These are phyloP conservation scores for Coemansia sp. DNA, from an alignment of 371 early-diverging fungal species.

Conservation along the genomic window DNA sequence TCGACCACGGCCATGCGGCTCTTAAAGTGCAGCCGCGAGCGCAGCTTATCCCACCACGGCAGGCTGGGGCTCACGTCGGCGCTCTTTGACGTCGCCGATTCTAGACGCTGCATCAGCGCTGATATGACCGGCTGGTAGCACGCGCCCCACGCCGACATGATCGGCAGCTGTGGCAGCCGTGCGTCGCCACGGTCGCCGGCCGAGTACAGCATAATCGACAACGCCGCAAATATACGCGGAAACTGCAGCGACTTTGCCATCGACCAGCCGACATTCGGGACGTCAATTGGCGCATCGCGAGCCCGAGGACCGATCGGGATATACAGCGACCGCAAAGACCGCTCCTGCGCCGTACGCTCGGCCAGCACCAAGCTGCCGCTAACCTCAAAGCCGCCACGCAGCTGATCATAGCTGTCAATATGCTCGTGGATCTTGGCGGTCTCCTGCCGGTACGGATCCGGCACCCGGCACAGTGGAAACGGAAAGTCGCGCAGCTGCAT, in stretches of 20 bases:
- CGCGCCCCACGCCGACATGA: conserved; percentile 51
- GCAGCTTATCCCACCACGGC: conserved; percentile 56
- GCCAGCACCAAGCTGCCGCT: conserved; percentile 51
- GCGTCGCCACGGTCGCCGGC: conserved; percentile 4
- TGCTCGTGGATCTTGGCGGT: neutral
- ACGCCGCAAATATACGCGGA: conserved; percentile 44
- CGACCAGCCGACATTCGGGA: conserved; percentile 43
- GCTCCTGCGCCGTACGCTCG: conserved; percentile 46
- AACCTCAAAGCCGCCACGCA: conserved; percentile 47
- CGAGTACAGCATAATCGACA: conserved; percentile 43
- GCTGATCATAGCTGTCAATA: conserved; percentile 33
- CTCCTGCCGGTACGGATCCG: conserved; percentile 46
- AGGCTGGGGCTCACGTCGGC: conserved; percentile 51
- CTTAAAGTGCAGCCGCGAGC: conserved; percentile 46
- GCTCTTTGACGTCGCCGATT: conserved; percentile 47
- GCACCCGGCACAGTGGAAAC: conserved; percentile 51
- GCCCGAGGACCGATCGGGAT: conserved; percentile 47
- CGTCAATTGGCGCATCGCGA: conserved; percentile 16
- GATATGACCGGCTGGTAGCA: conserved; percentile 52
- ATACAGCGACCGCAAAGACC: conserved; percentile 47
- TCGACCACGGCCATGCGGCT: conserved; percentile 48
- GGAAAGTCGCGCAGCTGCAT: conserved; percentile 53
- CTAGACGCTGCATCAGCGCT: conserved; percentile 52
- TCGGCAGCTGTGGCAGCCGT: conserved; percentile 36
- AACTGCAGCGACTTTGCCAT: conserved; percentile 50